A percentile compares a stretch with the other conserved stretches of the same genome.
phyloP scores from a whole-genome alignment of 768 basidiomycete species.

The Psilocybe subaeruginosa region DNA sequence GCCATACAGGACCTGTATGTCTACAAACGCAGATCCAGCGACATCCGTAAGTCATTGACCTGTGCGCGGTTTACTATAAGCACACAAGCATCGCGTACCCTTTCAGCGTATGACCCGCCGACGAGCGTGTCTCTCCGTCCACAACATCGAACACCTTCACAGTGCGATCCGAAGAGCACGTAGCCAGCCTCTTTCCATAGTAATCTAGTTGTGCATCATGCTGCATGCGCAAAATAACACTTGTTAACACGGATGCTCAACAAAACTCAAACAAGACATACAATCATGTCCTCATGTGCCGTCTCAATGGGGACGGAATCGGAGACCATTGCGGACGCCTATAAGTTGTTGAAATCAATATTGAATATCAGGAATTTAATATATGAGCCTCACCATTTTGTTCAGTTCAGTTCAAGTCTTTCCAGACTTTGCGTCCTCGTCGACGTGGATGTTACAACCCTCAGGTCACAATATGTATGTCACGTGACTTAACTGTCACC shows the following conservation, averaged over 20 bases:
- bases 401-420: not conserved
- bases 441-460: constrained; percentile 22
- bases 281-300: constrained; percentile 98
- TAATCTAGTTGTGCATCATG: constrained; percentile 99
- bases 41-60: not conserved
- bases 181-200: constrained; percentile 95
- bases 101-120: constrained; percentile 72
- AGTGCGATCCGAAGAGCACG: constrained; percentile 94
- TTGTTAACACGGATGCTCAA: constrained; percentile 6
- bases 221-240: constrained; percentile 40
- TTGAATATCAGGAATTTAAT: not conserved
- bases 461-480: not conserved
- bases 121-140: constrained; percentile 78
- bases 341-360: not conserved
- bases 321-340: constrained; percentile 57
- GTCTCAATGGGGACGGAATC: constrained; percentile 91
- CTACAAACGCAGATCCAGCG: constrained; percentile 39
- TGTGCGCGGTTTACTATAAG: not conserved
- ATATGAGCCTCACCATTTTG: constrained; percentile 15
- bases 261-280: constrained; percentile 39
- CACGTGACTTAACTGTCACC: constrained; percentile 2
- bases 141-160: constrained; percentile 95
- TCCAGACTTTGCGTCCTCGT: constrained; percentile 6
- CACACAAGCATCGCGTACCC: constrained; percentile 49
- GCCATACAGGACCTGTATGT: constrained; percentile 98